phyloP scores from a whole-genome alignment of 768 basidiomycete genomes.

The Boletus eberwhitei region DNA sequence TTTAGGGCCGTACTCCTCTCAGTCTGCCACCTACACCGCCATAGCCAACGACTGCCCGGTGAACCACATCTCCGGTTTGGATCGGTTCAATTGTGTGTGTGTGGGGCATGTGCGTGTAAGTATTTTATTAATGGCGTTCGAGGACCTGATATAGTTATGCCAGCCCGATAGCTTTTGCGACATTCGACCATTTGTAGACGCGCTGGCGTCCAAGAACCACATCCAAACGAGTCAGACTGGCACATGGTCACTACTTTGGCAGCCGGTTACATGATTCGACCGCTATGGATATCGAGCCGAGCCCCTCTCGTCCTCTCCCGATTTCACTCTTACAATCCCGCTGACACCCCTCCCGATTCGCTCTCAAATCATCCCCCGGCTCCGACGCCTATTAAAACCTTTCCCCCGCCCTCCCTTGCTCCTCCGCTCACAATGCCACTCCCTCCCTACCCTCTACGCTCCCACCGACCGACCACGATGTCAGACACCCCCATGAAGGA shows the following conservation, averaged over 20 bases:
- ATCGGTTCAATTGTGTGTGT: conserved; percentile 7
- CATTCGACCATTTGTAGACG: conserved; percentile 15
- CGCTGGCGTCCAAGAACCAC: conserved; percentile 16
- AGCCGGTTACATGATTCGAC: conserved; percentile 31
- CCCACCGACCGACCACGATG: conserved; percentile 20
- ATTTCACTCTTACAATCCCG: conserved; percentile 26
- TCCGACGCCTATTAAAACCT: conserved; percentile 39
- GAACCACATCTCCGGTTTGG: too few species aligned
- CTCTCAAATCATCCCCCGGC: conserved; percentile 26
- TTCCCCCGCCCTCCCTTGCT: conserved; percentile 14
- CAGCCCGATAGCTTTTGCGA: conserved; percentile 25
- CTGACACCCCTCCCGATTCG: conserved; percentile 32
- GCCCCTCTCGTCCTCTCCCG: conserved; percentile 42
- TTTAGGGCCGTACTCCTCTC: conserved; percentile 22
- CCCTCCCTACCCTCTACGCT: conserved; percentile 36
- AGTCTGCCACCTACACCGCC: conserved; percentile 6
- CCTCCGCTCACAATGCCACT: conserved; percentile 41
- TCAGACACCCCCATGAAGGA: conserved; percentile 30
- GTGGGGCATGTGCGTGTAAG: conserved; percentile 4
- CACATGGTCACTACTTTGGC: conserved; percentile 38
- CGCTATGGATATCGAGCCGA: conserved; percentile 33
- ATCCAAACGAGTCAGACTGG: conserved; percentile 43
- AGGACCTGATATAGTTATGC: conserved; percentile 16
- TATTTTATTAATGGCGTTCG: conserved; percentile 19
- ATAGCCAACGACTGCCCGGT: conserved; percentile 1